Evolutionary conservation across 768 basidiomycete genomes (phyloP), one percentile per base, ranked within the genome.

Genomic region (Mycena rebaudengoi): DNA sequence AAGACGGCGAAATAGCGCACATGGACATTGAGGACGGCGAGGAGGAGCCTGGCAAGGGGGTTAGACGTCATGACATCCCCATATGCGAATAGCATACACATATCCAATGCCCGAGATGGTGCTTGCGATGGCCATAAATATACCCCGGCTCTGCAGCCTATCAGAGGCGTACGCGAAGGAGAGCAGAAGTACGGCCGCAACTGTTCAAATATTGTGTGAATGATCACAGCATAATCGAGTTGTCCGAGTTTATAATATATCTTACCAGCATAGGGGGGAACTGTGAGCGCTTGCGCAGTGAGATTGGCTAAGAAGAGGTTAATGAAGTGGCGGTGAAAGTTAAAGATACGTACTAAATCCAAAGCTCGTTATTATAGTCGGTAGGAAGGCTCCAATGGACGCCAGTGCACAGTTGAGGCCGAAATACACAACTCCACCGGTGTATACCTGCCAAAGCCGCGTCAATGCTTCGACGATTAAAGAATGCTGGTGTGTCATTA

Each of bases 361-460:
- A 58, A 94, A 87, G 0, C 89, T 91, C 41, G 80, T 81, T 43
- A 95, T 86, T 69, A 95, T 92, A 3, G 92, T 94, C 3, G 94
- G 94, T 55, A 95, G 77, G 78, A 95, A 95, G 0, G 92, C 91
- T 23, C 89, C 88, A 33, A 90, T 90, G 10, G 92, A 91, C n/a
- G 91, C 88, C 16, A 94, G 78, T 21, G 91, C 89, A 51, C 85
- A 86, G 69, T 93, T 93, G 50, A 91, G 76, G 29, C 90, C 91
- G 70, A 94, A 92, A 73, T 92, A 94, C 62, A 93, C 87, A 28
- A 88, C 83, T 0, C 92, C 92, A 0, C 82, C 91, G 8, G 79
- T 69, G 67, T 91, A 90, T 30, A 88, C 79, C 88, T 88, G 59
- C n/a, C n/a, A n/a, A n/a, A n/a, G n/a, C n/a, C n/a, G n/a, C n/a